Conservation (phyloP, 1,139 yeast genomes). For the Wickerhamomyces sp. region DNA sequence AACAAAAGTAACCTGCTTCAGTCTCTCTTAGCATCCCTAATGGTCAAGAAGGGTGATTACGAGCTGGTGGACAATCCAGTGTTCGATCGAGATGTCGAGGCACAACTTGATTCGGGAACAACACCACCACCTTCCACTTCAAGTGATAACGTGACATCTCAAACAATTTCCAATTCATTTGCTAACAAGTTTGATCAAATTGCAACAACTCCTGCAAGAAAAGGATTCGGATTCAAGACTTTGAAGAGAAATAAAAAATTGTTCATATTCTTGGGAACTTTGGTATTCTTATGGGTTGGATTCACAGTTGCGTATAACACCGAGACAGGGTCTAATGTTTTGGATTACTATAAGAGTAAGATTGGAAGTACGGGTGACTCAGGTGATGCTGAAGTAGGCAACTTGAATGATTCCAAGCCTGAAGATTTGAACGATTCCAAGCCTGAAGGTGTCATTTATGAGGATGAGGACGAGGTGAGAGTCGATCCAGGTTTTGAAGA, state of each 20-base stretch:
- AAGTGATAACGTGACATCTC: slow-evolving; percentile 1
- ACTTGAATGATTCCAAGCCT: neutral
- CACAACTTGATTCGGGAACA: neutral
- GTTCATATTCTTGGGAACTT: slow-evolving; percentile 5
- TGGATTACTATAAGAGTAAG: slow-evolving; percentile 17
- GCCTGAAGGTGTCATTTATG: neutral
- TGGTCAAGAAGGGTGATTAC: slow-evolving; percentile 9
- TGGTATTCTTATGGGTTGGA: slow-evolving; percentile 11
- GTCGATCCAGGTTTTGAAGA: too few species aligned
- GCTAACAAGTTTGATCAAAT: slow-evolving; percentile 17
- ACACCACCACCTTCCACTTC: neutral
- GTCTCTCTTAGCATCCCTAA: too few species aligned
- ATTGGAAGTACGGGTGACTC: slow-evolving; percentile 9
- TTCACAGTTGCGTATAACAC: slow-evolving; percentile 9
- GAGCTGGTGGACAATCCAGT: slow-evolving; percentile 17
- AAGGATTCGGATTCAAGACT: slow-evolving; percentile 1
- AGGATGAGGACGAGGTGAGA: too few species aligned
- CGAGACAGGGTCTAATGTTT: slow-evolving; percentile 10
- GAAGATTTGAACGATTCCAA: neutral
- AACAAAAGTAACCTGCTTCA: neutral
- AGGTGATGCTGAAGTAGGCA: slow-evolving; percentile 5
- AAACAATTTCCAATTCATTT: slow-evolving; percentile 4
- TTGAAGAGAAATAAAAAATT: slow-evolving; percentile 12
- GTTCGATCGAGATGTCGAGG: slow-evolving; percentile 15
- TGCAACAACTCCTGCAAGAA: slow-evolving; percentile 5